These are phyloP conservation scores for Fusarium armeniacum DNA, from an alignment of 2,329 filamentous ascomycete species.

Conservation along the genomic window DNA sequence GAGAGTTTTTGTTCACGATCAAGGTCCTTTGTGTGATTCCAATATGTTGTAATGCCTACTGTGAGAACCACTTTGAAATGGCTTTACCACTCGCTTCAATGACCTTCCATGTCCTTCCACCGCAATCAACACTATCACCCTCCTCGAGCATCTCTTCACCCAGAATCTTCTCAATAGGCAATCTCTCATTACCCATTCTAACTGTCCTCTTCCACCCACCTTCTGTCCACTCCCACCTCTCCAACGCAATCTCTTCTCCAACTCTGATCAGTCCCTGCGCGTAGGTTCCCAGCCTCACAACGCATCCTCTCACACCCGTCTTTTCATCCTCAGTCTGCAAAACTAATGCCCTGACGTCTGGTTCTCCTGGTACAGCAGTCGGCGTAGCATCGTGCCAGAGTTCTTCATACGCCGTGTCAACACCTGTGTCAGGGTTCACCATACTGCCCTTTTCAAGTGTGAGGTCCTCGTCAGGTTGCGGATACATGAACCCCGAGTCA, in stretches of 20 bases:
- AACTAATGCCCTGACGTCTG: slow-evolving; percentile 12
- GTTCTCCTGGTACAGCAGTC: slow-evolving; percentile 32
- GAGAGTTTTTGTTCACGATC: slow-evolving; percentile 1
- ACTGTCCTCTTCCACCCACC: slow-evolving; percentile 55
- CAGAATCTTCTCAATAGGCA: slow-evolving; percentile 55
- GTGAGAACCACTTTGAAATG: neutral
- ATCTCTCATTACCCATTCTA: slow-evolving; percentile 52
- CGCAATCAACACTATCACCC: slow-evolving; percentile 42
- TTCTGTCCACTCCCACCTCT: slow-evolving; percentile 67
- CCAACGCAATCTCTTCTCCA: slow-evolving; percentile 60
- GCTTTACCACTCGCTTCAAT: slow-evolving; percentile 48
- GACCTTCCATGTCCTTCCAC: slow-evolving; percentile 54
- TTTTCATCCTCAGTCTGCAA: slow-evolving; percentile 32
- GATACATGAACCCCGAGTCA: slow-evolving; percentile 71
- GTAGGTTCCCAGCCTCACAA: slow-evolving; percentile 67
- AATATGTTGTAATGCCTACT: neutral
- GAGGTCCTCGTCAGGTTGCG: slow-evolving; percentile 55
- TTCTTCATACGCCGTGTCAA: slow-evolving; percentile 73
- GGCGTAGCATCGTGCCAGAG: slow-evolving; percentile 69
- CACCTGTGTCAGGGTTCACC: slow-evolving; percentile 68
- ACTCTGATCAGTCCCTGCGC: slow-evolving; percentile 69
- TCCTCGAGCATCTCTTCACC: slow-evolving; percentile 26
- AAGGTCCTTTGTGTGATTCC: neutral
- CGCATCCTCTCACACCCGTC: slow-evolving; percentile 60
- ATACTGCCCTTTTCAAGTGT: slow-evolving; percentile 72